Conservation (phyloP, 371 early-diverging fungal genomes). For the Amoeboaphelidium occidentale region DNA sequence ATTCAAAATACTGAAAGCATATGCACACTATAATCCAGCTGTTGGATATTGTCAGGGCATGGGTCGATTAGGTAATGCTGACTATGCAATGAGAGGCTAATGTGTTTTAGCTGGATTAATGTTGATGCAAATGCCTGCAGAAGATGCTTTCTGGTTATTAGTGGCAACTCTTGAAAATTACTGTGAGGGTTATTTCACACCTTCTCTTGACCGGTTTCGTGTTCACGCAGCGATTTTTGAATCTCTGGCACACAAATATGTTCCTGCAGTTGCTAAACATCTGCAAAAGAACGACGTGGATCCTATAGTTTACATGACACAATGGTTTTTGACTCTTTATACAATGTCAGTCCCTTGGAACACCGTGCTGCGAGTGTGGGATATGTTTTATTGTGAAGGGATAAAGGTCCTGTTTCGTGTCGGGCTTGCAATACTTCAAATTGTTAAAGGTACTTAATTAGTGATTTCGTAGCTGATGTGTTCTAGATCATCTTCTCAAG, state of each 20-base stretch:
- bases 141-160: slow-evolving; percentile 10
- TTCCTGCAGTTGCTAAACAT: slow-evolving; percentile 42
- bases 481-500: slow-evolving; percentile 27
- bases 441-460: slow-evolving; percentile 22
- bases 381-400: slow-evolving; percentile 65
- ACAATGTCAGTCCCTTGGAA: slow-evolving; percentile 75
- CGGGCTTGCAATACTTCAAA: slow-evolving; percentile 47
- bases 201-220: slow-evolving; percentile 40
- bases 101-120: slow-evolving; percentile 1
- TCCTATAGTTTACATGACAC: slow-evolving; percentile 67
- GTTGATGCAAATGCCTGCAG: not conserved
- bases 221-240: slow-evolving; percentile 69
- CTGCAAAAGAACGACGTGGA: slow-evolving; percentile 44
- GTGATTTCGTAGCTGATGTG: slow-evolving; percentile 1
- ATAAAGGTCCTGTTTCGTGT: slow-evolving; percentile 54
- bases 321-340: slow-evolving; percentile 81
- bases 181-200: slow-evolving; percentile 49
- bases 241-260: slow-evolving; percentile 35
- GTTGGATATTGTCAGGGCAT: slow-evolving; percentile 3
- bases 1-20: not conserved
- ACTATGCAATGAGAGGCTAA: no score
- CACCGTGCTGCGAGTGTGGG: slow-evolving; percentile 73
- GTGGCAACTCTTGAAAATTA: slow-evolving; percentile 46
- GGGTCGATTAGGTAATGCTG: no score
- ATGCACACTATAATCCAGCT: not conserved